Base-by-base conservation (phyloP, 768 basidiomycete species). In the Myochromella boudieri region DNA sequence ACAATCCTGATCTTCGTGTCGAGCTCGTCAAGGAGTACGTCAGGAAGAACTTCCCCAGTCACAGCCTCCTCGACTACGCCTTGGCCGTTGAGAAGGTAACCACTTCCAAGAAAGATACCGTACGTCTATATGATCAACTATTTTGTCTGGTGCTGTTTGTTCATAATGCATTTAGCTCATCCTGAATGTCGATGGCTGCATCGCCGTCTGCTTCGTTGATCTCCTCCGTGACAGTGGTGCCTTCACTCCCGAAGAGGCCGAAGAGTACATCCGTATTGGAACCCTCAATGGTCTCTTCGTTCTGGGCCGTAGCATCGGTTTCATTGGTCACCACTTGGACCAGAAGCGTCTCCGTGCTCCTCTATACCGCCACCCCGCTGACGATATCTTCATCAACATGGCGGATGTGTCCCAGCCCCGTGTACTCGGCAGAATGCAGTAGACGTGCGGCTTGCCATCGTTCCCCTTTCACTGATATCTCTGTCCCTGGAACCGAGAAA, bases 51-150 rank as follows among this genome's bases (percentile, higher is more conserved):
- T 99, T 99, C 91, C 95, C 95, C 3, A 86, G 84, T 61, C 93
- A 95, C 73, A 84, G 81, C 54, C 75, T 95, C 54, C 82, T 95
- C 58, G 94, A 95, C 71, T 95, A 94, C 58, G 95, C 95, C 11
- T 81, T 97, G 49, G 93, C 91, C 33, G 94, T 97, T 52, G 95
- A 99, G 80, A 93, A 90, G 70, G 95, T 98, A 49, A 97, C 95
- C 31, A 94, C 93, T 34, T 73, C 91, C 45, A 99, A 99, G 85
- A 97, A 97, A 77, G 94, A 95, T 66, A 95, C 93, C 36, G 84
- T 87, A 53, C 48, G 78, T 71, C 1, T 4, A 12, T 45, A 25
- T 29, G 32, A 21, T 12, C n/a, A n/a, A n/a, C n/a, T n/a, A n/a
- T n/a, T n/a, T n/a, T n/a, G n/a, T n/a, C n/a, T n/a, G n/a, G n/a